Conservation (phyloP, 2,329 filamentous ascomycete genomes). For the Stemphylium lycopersici region DNA sequence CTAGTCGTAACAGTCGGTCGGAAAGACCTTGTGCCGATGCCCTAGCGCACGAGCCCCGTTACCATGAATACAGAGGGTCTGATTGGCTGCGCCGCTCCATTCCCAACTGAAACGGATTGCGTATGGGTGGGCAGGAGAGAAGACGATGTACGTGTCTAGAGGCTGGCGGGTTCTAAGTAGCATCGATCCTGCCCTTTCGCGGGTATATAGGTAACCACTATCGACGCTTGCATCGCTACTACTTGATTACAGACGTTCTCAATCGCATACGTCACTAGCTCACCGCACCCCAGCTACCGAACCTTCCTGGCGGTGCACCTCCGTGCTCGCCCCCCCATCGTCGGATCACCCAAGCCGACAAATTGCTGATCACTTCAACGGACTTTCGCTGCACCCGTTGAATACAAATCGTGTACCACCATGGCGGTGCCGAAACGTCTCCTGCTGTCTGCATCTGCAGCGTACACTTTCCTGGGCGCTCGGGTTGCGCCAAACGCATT, state of each 20-base stretch:
- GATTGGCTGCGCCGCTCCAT: neutral
- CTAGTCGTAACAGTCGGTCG: neutral
- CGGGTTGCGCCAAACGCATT: slow-evolving; percentile 43
- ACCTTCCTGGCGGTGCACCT: neutral
- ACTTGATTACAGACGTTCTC: no score
- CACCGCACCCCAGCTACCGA: no score
- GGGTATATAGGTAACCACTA: no score
- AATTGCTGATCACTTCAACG: neutral
- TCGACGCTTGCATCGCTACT: no score
- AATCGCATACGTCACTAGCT: no score
- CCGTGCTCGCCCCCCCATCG: neutral
- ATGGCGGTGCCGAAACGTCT: slow-evolving; percentile 41
- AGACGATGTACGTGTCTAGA: no score
- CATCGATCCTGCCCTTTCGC: no score
- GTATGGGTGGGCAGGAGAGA: neutral
- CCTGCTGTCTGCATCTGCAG: slow-evolving; percentile 31
- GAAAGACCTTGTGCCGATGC: neutral
- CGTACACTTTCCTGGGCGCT: slow-evolving; percentile 37
- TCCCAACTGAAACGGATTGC: neutral
- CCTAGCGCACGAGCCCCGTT: neutral
- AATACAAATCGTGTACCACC: neutral
- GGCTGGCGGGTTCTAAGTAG: no score
- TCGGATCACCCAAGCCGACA: neutral
- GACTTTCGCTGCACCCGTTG: neutral
- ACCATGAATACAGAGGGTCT: neutral